Percentiles rank a stretch among this genome's conserved stretches.
These are phyloP conservation scores for Vaccinium corymbosum DNA, from an alignment of 148 eudicot genomes.

Conservation along the genomic window DNA sequence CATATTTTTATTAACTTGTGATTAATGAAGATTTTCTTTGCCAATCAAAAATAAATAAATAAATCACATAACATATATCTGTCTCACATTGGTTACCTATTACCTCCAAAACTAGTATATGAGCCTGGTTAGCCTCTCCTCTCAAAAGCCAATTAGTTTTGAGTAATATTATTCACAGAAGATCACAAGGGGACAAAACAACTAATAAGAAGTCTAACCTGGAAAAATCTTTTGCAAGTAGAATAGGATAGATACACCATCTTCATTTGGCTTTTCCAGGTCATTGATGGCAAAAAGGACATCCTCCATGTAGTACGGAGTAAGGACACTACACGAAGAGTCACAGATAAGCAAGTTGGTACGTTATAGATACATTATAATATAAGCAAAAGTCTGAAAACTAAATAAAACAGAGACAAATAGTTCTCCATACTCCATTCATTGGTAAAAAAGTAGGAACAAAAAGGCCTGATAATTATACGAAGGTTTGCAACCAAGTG, in stretches of 20 bases:
- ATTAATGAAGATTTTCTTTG: no score
- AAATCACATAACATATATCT: not conserved
- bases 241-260: conserved; percentile 67
- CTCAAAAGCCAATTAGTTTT: not conserved
- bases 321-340: conserved; percentile 43
- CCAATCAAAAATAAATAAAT: no score
- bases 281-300: conserved; percentile 52
- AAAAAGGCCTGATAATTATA: not conserved
- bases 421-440: not conserved
- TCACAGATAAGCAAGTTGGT: not conserved
- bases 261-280: conserved; percentile 55
- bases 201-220: conserved; percentile 32
- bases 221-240: conserved; percentile 71
- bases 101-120: not conserved
- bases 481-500: not conserved
- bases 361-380: not conserved
- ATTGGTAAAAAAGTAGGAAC: not conserved
- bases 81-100: not conserved
- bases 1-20: no score
- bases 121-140: not conserved
- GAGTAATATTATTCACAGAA: not conserved
- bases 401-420: not conserved
- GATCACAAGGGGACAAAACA: not conserved
- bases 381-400: not conserved
- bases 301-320: conserved; percentile 60